Evolutionary conservation across 176 grass and related monocot genomes (phyloP), one percentile per base, ranked within the genome.

Genomic region (Metroxylon sagu): DNA sequence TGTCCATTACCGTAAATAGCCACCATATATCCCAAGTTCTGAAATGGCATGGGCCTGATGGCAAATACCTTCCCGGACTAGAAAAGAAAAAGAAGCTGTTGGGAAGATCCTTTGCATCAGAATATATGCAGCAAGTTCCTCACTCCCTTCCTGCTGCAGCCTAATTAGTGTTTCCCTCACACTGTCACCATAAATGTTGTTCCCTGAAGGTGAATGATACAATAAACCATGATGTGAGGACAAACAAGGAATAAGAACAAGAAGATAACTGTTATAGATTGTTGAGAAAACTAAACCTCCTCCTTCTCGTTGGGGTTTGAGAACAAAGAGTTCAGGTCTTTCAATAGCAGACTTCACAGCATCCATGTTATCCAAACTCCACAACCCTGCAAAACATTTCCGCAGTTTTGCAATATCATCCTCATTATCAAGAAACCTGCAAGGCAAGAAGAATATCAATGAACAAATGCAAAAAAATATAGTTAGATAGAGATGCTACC

Each of bases 81-180:
- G 73, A 59, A 79, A 82, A 71, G 80, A 64, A 80, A 74, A 72
- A 61, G 78, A 80, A 49, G 84, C 71, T 80, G 56, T 80, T 19
- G 86, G 92, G 29, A 88, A 96, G 69, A 96, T 96, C 35, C 92
- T 79, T 67, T 96, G 92, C 92, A 96, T 96, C 67, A 96, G 56
- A 77, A 96, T 96, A 62, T 85, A 96, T 6, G 86, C 86, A 19
- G 80, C 86, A 87, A 96, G 77, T 61, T 76, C 78, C 66, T 90
- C 75, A 3, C 67, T 77, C 65, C 79, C 71, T 72, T 85, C 58
- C 59, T 82, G 80, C 53, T 81, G 67, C 54, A 90, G 74, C 19
- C 57, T 96, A 8, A 77, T 57, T 57, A 96, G 72, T 0, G 25
- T 85, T 66, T 85, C 78, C 72, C 48, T 66, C 54, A 96, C 74